A percentile compares a stretch with the other conserved stretches of the same genome.
Evolutionary conservation across 1,139 yeast genomes (phyloP).

Genomic region (Hansenula anomala): DNA sequence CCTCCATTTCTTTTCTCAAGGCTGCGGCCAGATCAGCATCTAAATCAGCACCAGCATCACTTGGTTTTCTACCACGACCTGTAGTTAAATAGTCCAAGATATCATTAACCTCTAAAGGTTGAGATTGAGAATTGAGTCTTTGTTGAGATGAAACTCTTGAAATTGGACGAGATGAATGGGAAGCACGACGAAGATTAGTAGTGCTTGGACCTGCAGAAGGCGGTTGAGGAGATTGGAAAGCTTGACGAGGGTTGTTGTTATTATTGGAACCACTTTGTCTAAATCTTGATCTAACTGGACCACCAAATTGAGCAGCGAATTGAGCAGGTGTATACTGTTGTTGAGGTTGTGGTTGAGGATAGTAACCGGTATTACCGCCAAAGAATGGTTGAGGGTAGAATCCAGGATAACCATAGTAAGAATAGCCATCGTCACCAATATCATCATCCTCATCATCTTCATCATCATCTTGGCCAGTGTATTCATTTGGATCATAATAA

Average conservation of each 20-base stretch:
- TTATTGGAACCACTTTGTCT: too few relatives aligned
- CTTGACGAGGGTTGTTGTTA: neutral
- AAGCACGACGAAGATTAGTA: too few relatives aligned
- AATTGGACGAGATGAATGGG: too few relatives aligned
- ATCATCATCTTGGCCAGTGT: conserved; percentile 15
- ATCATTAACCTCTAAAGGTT: conserved; percentile 7
- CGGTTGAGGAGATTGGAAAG: neutral
- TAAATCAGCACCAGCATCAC: conserved; percentile 3
- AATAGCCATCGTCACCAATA: conserved; percentile 10
- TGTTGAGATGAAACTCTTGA: neutral
- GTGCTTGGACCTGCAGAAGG: too few relatives aligned
- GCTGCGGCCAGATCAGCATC: conserved; percentile 1
- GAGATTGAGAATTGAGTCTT: neutral
- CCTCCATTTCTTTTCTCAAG: conserved; percentile 1
- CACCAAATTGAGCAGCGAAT: neutral
- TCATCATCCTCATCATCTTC: conserved; percentile 16
- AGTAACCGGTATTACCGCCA: neutral
- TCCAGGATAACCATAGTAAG: conserved; percentile 1
- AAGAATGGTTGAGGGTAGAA: conserved; percentile 11
- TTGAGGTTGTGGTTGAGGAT: conserved; percentile 2
- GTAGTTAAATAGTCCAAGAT: conserved; percentile 17
- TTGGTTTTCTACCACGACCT: conserved; percentile 7
- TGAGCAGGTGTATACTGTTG: neutral
- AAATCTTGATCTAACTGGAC: neutral
- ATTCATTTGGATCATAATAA: conserved; percentile 3